These are phyloP conservation scores for Silene uniflora DNA, from an alignment of 148 eudicot genomes.

Conservation along the genomic window DNA sequence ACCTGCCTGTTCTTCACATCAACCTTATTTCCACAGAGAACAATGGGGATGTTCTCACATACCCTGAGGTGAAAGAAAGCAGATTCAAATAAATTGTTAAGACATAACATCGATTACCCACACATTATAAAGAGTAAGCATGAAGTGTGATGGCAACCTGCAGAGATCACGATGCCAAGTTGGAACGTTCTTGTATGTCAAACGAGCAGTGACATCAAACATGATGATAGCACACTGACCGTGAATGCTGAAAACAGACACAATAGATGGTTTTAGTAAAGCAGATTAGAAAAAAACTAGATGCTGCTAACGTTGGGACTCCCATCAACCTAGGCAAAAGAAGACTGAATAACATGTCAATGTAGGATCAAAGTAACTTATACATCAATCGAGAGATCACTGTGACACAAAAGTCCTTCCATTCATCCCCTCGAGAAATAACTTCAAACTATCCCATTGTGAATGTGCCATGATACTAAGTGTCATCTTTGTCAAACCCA, in stretches of 20 bases:
- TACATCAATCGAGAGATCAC: not conserved
- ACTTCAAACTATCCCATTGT: not conserved
- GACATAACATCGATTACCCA: not conserved
- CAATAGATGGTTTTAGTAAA: not conserved
- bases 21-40: conserved; percentile 54
- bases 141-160: conserved; percentile 21
- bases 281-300: not conserved
- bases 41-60: conserved; percentile 52
- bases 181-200: conserved; percentile 54
- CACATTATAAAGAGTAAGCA: not conserved
- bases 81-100: not conserved
- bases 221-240: conserved; percentile 56
- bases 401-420: not conserved
- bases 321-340: not conserved
- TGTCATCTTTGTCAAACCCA: not conserved
- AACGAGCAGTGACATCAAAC: conserved; percentile 51
- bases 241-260: conserved; percentile 32
- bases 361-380: not conserved
- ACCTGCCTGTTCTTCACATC: conserved; percentile 54
- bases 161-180: conserved; percentile 56
- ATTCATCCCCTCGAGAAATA: not conserved
- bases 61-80: conserved; percentile 25
- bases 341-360: not conserved
- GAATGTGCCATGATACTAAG: not conserved
- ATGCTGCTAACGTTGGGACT: not conserved